phyloP scores from a whole-genome alignment of 192 early-diverging fungal genomes.

The Linnemannia hyalina region DNA sequence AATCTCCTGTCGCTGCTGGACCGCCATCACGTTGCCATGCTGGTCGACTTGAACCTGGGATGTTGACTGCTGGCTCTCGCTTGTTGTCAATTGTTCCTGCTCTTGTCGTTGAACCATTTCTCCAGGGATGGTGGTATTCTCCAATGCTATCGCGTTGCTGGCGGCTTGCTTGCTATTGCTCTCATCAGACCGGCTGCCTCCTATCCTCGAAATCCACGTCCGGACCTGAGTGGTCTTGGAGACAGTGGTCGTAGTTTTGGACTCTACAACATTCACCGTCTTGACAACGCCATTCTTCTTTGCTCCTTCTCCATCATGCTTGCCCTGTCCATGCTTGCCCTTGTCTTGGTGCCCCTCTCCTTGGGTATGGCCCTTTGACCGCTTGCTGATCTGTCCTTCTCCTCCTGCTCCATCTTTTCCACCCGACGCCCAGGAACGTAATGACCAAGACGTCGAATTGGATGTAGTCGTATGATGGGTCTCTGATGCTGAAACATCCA shows the following conservation, averaged over 20 bases:
- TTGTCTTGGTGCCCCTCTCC: background rate
- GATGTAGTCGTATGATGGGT: background rate
- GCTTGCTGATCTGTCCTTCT: slow-evolving; percentile 17
- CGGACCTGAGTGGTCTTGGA: slow-evolving; percentile 23
- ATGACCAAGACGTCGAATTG: slow-evolving; percentile 24
- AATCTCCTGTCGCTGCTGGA: slow-evolving; percentile 22
- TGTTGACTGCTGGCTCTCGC: background rate
- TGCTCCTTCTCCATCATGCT: background rate
- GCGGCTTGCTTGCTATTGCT: background rate
- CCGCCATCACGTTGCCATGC: background rate
- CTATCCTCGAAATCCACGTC: slow-evolving; percentile 39
- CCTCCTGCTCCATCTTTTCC: background rate
- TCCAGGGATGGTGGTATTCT: background rate
- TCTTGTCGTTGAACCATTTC: background rate
- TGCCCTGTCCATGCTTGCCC: background rate
- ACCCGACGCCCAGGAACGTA: slow-evolving; percentile 20
- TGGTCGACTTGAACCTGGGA: background rate
- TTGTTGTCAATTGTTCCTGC: background rate
- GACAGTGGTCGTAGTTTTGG: slow-evolving; percentile 4
- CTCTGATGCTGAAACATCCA: background rate
- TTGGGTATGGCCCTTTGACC: background rate
- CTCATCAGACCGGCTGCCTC: slow-evolving; percentile 10
- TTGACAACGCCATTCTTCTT: slow-evolving; percentile 7
- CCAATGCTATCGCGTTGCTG: background rate
- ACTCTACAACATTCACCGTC: background rate